phyloP scores from a whole-genome alignment of 2,329 filamentous ascomycete genomes.

The Coniochaeta ligniaria region DNA sequence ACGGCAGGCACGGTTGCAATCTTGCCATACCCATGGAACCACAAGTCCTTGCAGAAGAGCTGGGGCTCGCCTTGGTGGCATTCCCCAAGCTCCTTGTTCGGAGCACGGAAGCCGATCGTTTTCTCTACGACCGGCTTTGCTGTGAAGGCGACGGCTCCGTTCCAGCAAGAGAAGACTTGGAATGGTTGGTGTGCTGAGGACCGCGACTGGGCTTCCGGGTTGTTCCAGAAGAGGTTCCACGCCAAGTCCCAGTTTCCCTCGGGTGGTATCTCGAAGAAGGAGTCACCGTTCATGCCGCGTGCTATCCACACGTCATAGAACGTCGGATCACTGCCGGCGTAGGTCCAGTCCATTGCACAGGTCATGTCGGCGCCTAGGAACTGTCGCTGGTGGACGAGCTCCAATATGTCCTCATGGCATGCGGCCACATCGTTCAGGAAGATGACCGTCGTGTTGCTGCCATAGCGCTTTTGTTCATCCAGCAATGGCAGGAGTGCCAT shows the following conservation, averaged over 20 bases:
- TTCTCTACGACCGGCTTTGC: conserved; percentile 38
- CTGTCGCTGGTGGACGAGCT: conserved; percentile 41
- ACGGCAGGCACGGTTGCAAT: conserved; percentile 48
- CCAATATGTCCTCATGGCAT: conserved; percentile 49
- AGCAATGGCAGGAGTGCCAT: conserved; percentile 40
- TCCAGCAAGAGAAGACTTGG: conserved; percentile 57
- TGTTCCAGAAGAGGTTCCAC: conserved; percentile 46
- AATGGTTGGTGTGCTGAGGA: conserved; percentile 35
- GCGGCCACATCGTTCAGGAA: conserved; percentile 48
- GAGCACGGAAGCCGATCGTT: conserved; percentile 35
- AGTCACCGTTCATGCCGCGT: conserved; percentile 42
- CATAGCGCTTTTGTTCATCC: conserved; percentile 14
- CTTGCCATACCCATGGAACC: conserved; percentile 37
- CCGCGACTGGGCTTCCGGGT: conserved; percentile 24
- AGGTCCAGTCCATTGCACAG: conserved; percentile 53
- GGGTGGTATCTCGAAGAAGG: conserved; percentile 45
- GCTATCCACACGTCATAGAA: conserved; percentile 55
- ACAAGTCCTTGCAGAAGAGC: conserved; percentile 49
- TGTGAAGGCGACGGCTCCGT: conserved; percentile 42
- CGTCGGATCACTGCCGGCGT: conserved; percentile 31
- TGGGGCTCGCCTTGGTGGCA: conserved; percentile 47
- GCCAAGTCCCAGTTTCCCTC: conserved; percentile 41
- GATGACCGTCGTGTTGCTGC: conserved; percentile 33
- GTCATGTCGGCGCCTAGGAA: conserved; percentile 44
- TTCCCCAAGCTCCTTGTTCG: conserved; percentile 35